A percentile compares a stretch with the other conserved stretches of the same genome.
Evolutionary conservation across 495 filamentous ascomycete species (phyloP).

Genomic region (Acidomyces sp.): DNA sequence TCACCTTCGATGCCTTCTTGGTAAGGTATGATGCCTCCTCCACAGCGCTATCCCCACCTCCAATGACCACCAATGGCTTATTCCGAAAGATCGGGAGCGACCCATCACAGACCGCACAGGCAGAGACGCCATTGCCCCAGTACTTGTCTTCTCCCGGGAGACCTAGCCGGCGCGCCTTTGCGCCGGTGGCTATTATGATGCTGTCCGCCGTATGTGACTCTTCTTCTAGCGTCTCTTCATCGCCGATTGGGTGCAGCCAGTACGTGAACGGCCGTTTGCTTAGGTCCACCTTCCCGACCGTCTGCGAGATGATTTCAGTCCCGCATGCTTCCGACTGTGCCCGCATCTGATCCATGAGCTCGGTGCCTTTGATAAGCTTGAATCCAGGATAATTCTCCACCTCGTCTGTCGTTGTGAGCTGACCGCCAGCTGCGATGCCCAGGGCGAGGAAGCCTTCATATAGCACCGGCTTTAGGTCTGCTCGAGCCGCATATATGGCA

Average conservation of each 20-base stretch:
- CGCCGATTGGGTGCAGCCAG: conserved; percentile 66
- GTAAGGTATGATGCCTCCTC: conserved; percentile 96
- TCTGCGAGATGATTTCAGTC: conserved; percentile 83
- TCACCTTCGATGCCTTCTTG: conserved; percentile 92
- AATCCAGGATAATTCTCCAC: conserved; percentile 98
- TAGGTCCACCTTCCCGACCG: conserved; percentile 77
- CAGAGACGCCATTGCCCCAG: conserved; percentile 94
- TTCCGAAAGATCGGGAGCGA: conserved; percentile 95
- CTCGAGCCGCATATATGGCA: conserved; percentile 85
- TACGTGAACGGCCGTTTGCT: conserved; percentile 79
- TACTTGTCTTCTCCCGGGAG: conserved; percentile 84
- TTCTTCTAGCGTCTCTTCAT: conserved; percentile 38
- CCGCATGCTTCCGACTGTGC: conserved; percentile 82
- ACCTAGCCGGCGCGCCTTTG: conserved; percentile 69
- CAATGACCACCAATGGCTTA: conserved; percentile 90
- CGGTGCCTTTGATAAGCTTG: conserved; percentile 66
- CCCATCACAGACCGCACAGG: conserved; percentile 95
- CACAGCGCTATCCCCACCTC: conserved; percentile 90
- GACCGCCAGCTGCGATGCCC: conserved; percentile 88
- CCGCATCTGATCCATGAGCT: conserved; percentile 93
- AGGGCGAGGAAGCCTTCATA: conserved; percentile 98
- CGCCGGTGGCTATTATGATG: conserved; percentile 90
- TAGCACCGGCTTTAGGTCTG: conserved; percentile 69
- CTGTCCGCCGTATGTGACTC: conserved; percentile 70
- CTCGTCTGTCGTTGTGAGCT: conserved; percentile 95